A percentile compares a stretch with the other conserved stretches of the same genome.
Evolutionary conservation across 1,284 basidiomycete species (phyloP).

Genomic region (Puccinia polysora): DNA sequence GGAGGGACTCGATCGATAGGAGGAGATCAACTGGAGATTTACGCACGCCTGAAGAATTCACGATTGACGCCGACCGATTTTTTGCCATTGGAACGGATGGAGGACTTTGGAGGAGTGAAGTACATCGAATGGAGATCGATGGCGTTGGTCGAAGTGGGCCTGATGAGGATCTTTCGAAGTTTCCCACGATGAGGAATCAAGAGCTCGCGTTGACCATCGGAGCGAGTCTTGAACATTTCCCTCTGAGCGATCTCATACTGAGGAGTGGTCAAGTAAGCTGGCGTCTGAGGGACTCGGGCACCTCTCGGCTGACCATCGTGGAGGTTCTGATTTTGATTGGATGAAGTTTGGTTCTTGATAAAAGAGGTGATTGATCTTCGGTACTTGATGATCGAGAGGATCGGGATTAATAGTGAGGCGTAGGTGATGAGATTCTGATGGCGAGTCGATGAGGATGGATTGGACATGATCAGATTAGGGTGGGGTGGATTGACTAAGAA

Average conservation of each 20-base stretch:
- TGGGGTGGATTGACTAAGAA: no score
- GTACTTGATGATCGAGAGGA: no score
- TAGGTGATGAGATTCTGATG: no score
- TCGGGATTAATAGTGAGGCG: no score
- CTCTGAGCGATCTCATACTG: conserved; percentile 42
- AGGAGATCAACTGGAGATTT: conserved; percentile 33
- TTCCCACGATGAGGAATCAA: conserved; percentile 43
- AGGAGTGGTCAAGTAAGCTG: conserved; percentile 31
- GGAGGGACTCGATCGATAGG: no score
- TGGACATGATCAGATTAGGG: no score
- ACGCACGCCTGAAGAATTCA: conserved; percentile 64
- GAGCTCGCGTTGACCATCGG: conserved; percentile 22
- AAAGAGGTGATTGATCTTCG: no score
- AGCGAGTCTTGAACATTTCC: conserved; percentile 38
- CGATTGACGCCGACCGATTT: conserved; percentile 65
- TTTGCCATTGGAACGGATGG: conserved; percentile 22
- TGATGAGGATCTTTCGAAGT: conserved; percentile 31
- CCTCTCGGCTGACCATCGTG: no score
- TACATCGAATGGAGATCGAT: conserved; percentile 19
- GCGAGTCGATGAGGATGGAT: no score
- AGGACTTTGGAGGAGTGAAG: conserved; percentile 29
- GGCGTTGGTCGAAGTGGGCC: not conserved
- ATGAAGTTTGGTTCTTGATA: no score
- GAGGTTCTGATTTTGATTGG: no score
- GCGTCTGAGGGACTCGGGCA: conserved; percentile 39